Evolutionary conservation across 1,284 basidiomycete species (phyloP).

Genomic region (Leccinum pachyderme): DNA sequence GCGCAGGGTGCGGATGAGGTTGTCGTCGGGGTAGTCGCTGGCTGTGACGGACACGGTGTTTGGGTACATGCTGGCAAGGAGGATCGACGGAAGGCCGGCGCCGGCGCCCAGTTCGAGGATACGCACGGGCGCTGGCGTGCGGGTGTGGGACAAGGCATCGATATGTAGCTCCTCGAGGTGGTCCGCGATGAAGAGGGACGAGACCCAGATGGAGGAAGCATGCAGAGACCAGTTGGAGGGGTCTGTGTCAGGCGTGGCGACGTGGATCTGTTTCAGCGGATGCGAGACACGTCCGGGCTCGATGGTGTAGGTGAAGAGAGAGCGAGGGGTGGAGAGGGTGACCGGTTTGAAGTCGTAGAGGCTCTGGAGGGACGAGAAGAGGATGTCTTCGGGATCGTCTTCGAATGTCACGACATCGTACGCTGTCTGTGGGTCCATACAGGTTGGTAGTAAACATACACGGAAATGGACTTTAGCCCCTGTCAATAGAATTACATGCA

Average conservation of each 20-base stretch:
- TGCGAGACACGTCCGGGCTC: conserved; percentile 7
- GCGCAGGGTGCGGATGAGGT: conserved; percentile 56
- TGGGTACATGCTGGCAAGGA: conserved; percentile 49
- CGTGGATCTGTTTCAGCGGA: conserved; percentile 24
- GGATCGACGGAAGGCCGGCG: conserved; percentile 68
- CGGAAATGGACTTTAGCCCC: neutral
- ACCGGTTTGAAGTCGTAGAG: conserved; percentile 64
- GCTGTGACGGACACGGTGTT: conserved; percentile 44
- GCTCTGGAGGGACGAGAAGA: conserved; percentile 56
- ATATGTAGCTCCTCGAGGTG: conserved; percentile 42
- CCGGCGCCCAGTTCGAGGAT: conserved; percentile 74
- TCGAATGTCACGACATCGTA: conserved; percentile 2
- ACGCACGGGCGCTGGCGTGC: conserved; percentile 25
- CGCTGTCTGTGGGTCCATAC: conserved; percentile 2
- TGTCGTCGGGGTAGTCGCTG: conserved; percentile 70
- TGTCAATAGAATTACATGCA: neutral
- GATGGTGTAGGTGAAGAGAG: conserved; percentile 42
- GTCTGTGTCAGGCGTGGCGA: conserved; percentile 62
- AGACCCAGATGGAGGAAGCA: conserved; percentile 71
- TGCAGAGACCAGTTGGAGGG: conserved; percentile 70
- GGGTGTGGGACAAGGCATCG: neutral
- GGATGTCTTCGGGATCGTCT: conserved; percentile 59
- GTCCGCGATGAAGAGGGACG: conserved; percentile 63
- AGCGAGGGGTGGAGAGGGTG: conserved; percentile 53
- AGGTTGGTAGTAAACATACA: neutral